Base-by-base conservation (phyloP, 2,329 filamentous ascomycete species). In the Diaporthe vexans region DNA sequence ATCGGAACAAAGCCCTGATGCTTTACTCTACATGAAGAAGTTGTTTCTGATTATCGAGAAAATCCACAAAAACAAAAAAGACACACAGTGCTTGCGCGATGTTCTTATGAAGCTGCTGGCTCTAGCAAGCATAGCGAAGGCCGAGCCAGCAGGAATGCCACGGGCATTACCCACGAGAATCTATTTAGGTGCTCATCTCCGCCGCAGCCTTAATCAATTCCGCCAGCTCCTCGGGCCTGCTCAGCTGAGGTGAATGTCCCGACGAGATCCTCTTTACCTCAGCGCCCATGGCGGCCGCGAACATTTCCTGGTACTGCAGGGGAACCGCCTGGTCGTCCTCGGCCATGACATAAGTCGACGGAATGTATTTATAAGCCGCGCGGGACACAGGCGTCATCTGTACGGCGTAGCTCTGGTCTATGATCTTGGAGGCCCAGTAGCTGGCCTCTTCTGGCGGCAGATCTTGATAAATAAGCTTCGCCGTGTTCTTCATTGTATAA, bases 301-400 rank as follows among this genome's bases (percentile, higher is more conserved):
- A 68, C 29, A 26, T 51, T n/a, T 58, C 71, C 71, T 73, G 74
- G 10, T 71, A 58, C 21, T 52, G 40, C 24, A 58, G n/a, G n/a
- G 76, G 76, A 7, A 71, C 19, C 26, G 73, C 76, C 24, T 69
- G 71, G 54, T 78, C 78, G 17, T 71, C 76, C 21, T 72, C 73
- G 40, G 72, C 73, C 29, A 79, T 63, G 3, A 79, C 68, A n/a
- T 79, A 78, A 17, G 77, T 78, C 9, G 77, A 79, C 15, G 76
- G 76, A 11, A 77, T 67, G 46, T 77, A 78, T 11, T 56, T 56
- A 37, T 76, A 78, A 3, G 78, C 76, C 43, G 76, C 72, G 1
- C 67, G 72, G 15, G 67, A 75, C 15, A 76, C 73, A 3, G 48
- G 63, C 26, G 77, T 76, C 3, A 73, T 74, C 51, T 75, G 46